Conservation (phyloP, 2,329 filamentous ascomycete genomes). For the Huntiella bhutanensis region DNA sequence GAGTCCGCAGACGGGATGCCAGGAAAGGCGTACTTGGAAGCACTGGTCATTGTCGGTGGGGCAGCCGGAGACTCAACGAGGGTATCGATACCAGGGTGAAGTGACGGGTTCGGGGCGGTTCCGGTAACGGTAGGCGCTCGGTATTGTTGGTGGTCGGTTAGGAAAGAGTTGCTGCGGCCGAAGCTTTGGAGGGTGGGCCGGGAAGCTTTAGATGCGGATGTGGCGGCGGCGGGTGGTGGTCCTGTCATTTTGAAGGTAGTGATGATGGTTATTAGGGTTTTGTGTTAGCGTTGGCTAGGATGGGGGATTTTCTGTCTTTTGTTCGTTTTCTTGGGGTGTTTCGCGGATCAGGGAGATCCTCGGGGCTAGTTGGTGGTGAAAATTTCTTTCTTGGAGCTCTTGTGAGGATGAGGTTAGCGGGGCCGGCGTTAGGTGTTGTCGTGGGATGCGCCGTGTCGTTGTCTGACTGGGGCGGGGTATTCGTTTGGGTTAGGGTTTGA, state of each 20-base stretch:
- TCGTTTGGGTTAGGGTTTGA: background rate
- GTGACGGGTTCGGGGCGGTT: constrained; percentile 31
- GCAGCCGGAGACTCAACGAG: constrained; percentile 37
- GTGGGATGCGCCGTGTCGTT: too few relatives aligned
- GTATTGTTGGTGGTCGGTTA: constrained; percentile 45
- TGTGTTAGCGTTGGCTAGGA: background rate
- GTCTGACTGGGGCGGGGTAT: too few relatives aligned
- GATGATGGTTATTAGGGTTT: background rate
- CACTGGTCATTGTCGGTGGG: background rate
- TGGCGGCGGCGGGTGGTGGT: background rate
- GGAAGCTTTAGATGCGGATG: constrained; percentile 14
- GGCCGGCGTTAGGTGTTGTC: too few relatives aligned
- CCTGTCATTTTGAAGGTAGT: background rate
- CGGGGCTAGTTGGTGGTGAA: background rate
- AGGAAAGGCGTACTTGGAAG: constrained; percentile 25
- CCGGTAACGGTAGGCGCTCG: constrained; percentile 36
- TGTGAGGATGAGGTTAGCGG: too few relatives aligned
- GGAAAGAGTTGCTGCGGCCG: constrained; percentile 39
- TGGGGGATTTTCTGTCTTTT: background rate
- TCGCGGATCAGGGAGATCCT: background rate
- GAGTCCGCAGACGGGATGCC: constrained; percentile 42
- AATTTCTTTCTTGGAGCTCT: too few relatives aligned
- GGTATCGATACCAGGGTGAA: constrained; percentile 42
- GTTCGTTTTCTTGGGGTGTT: background rate
- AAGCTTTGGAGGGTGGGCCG: constrained; percentile 32